Evolutionary conservation across 495 filamentous ascomycete species (phyloP), one percentile per base, ranked within the genome.

Genomic region (Penicillium psychrofluorescens): DNA sequence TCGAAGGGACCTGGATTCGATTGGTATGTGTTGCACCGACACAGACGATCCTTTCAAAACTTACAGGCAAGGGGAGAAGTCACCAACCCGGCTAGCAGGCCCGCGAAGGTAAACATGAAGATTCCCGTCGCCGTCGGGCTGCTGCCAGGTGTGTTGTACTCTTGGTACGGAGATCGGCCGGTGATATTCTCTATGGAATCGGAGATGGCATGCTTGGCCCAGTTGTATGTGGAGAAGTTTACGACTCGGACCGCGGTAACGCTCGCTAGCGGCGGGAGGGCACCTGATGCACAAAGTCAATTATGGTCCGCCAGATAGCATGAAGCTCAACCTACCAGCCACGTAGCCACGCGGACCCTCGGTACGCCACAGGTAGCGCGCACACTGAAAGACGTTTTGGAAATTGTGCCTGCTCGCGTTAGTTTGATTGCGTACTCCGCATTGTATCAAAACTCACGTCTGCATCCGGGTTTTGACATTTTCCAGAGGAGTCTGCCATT

Each of bases 211-310:
- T 88, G 80, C 66, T 95, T 95, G 33, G 86, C 83, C 32, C 75
- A 76, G 62, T 89, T 87, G 68, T 96, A 96, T 43, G 91, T 84
- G 30, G 88, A 90, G 59, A 96, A 95, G n/a, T 87, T 92, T 40
- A 95, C 76, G 13, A 91, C 92, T 31, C 90, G 81, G 43, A 95
- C 90, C 38, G 88, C 75, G 8, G 90, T 95, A 39, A 96, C 85
- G 69, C 86, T 92, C 13, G 79, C 79, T 58, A 96, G 72, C 29
- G 90, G 90, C 38, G 88, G 85, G 31, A 83, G 76, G 49, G 83
- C 80, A 53, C 86, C 86, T 90, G n/a, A n/a, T 22, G 22, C n/a
- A 22, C 22, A 0, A 4, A 22, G 51, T 38, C 35, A 33, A n/a
- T 11, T 30, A 41, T 39, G 29, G 36, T 46, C 36, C 42, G 35